Base-by-base conservation (phyloP, 176 grass and related monocot species). In the Oryza glaberrima region DNA sequence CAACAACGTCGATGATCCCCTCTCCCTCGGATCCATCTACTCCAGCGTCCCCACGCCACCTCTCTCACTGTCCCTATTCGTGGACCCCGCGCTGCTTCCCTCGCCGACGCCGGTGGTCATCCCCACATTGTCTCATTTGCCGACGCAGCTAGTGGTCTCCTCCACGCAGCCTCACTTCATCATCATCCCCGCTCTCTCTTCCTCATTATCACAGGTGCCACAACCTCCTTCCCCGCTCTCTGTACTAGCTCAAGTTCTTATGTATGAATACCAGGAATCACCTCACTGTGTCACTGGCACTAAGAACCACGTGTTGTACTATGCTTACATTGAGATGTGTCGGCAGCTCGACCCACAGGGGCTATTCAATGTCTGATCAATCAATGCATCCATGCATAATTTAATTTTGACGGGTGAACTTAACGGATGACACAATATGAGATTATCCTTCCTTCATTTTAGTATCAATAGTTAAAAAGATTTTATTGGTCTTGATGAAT, bases 171-270 rank as follows among this genome's bases (percentile, higher is more conserved):
- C 46, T 12, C 11, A 3, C 11, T 12, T 6, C 5, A 3, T 14
- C 13, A 3, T 51, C 46, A 12, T 51, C 14, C 14, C 14, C 1
- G 14, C 0, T 3, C 48, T 51, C 12, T 15, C 49, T 52, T 14
- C 49, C 49, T 52, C 49, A 15, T 16, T 66, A 0, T 6, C 12
- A 2, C 19, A 7, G 17, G 52, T 17, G 6, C 17, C 52, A 0
- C 16, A 58, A 17, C 2, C 52, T 20, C 17, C 1, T 52, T 52
- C 49, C 49, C 5, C 1, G 49, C 49, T 16, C 4, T 52, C 49
- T 52, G 86, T 32, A 32, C 30, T 32, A 97, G 65, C 94, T 97
- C 76, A 90, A 90, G 85, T 92, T 90, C 85, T 97, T 97, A 48
- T 97, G 94, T 75, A 82, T 76, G 83, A 81, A 90, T 25, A 97